These are phyloP conservation scores for Trichomonas gallinae DNA, from an alignment of 208 protist genomes.

Conservation along the genomic window DNA sequence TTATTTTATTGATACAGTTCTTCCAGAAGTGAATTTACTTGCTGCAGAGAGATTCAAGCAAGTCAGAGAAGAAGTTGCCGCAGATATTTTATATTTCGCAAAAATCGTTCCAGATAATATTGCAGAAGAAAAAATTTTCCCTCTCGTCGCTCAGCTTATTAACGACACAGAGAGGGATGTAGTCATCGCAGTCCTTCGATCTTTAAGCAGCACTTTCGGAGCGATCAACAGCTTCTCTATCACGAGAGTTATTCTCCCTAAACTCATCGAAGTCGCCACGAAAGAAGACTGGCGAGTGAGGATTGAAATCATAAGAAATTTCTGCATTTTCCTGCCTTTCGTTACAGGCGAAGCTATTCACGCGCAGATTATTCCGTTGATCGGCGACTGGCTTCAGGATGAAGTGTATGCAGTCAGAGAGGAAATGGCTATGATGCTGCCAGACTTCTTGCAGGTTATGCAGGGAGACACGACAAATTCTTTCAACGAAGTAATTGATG, in stretches of 20 bases:
- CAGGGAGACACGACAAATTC: background rate
- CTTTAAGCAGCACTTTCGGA: background rate
- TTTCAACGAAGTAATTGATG: background rate
- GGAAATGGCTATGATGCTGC: background rate
- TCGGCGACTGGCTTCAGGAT: background rate
- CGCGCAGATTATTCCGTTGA: background rate
- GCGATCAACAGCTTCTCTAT: background rate
- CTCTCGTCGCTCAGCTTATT: background rate
- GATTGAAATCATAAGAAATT: background rate
- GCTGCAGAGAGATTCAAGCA: background rate
- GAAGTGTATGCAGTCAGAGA: background rate
- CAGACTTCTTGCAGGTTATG: background rate
- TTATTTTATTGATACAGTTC: background rate
- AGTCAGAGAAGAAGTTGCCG: constrained; percentile 7
- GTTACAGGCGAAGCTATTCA: background rate
- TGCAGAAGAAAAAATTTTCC: background rate
- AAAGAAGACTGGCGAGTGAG: background rate
- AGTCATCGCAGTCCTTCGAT: background rate
- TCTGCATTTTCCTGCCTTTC: background rate
- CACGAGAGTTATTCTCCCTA: background rate
- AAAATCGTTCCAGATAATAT: background rate
- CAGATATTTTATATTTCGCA: background rate
- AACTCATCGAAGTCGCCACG: background rate
- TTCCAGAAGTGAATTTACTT: background rate
- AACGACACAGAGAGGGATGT: background rate